A percentile compares a stretch with the other conserved stretches of the same genome.
phyloP scores from a whole-genome alignment of 257 asterid genomes.

The Penstemon newberryi region DNA sequence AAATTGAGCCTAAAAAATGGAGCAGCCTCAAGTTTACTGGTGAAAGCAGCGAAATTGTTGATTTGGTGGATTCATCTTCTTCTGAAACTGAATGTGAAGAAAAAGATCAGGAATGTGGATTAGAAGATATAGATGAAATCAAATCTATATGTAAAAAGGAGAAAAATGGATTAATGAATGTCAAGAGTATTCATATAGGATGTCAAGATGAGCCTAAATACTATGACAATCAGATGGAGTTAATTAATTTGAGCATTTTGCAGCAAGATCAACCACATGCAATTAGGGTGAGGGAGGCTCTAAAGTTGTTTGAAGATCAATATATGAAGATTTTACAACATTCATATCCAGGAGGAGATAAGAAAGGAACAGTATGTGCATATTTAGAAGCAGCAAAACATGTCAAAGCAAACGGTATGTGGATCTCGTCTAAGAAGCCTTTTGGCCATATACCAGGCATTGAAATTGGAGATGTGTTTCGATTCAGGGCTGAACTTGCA shows the following conservation, averaged over 20 bases:
- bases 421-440: slow-evolving; percentile 21
- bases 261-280: slow-evolving; percentile 25
- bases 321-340: slow-evolving; percentile 36
- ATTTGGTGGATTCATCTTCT: no score
- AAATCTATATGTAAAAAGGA: background rate
- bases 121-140: no score
- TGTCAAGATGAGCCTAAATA: background rate
- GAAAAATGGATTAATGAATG: background rate
- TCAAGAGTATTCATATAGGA: background rate
- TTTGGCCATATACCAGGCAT: slow-evolving; percentile 66
- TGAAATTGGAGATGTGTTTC: slow-evolving; percentile 68
- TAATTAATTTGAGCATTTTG: slow-evolving; percentile 29
- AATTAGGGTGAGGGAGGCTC: slow-evolving; percentile 45
- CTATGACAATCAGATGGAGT: background rate
- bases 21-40: no score
- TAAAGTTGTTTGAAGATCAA: slow-evolving; percentile 45
- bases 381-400: slow-evolving; percentile 21
- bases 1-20: background rate
- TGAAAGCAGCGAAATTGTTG: background rate
- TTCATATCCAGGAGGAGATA: slow-evolving; percentile 28
- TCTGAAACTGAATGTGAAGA: no score
- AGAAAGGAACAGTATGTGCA: slow-evolving; percentile 8
- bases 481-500: slow-evolving; percentile 58
- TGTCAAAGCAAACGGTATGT: slow-evolving; percentile 29
- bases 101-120: no score